phyloP scores from a whole-genome alignment of 139 green algal species.

The Astrephomene gubernaculifera region DNA sequence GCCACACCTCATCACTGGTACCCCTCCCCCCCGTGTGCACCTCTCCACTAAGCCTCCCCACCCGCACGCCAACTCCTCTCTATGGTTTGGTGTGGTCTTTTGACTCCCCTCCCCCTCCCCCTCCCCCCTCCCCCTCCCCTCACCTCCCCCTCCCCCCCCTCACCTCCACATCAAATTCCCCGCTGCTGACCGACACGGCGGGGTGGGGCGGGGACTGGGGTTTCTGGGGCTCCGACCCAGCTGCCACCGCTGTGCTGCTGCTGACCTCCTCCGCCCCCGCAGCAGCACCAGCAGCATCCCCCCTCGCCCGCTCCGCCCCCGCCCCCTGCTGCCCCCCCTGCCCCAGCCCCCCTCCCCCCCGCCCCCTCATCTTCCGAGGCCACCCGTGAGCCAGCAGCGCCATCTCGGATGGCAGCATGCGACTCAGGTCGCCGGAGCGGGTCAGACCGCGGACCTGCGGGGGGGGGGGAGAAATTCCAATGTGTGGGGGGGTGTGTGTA shows the following conservation, averaged over 20 bases:
- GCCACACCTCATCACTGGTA: too few relatives aligned
- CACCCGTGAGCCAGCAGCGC: slow-evolving; percentile 87
- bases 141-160: background rate
- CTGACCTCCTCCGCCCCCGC: background rate
- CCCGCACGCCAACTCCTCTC: too few relatives aligned
- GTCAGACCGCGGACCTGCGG: slow-evolving; percentile 42
- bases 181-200: background rate
- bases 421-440: slow-evolving; percentile 78
- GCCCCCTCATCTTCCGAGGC: slow-evolving; percentile 57
- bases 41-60: too few relatives aligned
- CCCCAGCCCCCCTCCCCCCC: background rate
- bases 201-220: too few relatives aligned
- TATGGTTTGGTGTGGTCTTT: too few relatives aligned
- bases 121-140: background rate
- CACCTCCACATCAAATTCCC: slow-evolving; percentile 40
- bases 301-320: background rate
- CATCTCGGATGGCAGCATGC: slow-evolving; percentile 91
- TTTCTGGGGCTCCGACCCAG: slow-evolving; percentile 13
- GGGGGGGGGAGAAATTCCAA: too few relatives aligned
- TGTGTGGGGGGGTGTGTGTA: background rate
- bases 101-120: too few relatives aligned
- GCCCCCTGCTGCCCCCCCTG: background rate
- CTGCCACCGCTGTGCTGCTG: background rate
- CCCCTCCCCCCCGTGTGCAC: too few relatives aligned
- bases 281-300: background rate